Base-by-base conservation (phyloP, 768 basidiomycete genomes). In the Jaapia argillacea region DNA sequence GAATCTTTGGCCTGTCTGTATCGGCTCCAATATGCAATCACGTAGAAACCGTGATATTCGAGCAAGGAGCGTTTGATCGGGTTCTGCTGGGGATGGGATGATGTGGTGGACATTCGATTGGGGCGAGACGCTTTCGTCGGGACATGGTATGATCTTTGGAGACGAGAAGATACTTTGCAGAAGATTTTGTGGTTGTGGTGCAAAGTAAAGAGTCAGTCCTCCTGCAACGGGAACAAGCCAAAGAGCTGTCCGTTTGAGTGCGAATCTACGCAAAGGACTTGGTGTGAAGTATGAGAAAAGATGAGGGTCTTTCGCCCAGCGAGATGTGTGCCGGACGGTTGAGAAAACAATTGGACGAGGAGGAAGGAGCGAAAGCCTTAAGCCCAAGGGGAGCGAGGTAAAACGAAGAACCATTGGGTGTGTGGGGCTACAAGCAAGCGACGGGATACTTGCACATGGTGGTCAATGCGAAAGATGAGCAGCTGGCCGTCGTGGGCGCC, bases 1-100 rank as follows among this genome's bases (percentile, higher is more conserved):
- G 65, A 98, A 97, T 33, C 96, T 76, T 42, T 72, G 67, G 21
- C 81, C 75, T 1, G 90, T 97, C 38, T 85, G 70, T 41, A 98
- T 58, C 12, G 91, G 94, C 56, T 97, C 92, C 74, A 85, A 75
- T 52, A 98, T 62, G 41, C 67, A 70, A 42, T 71, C 65, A 35
- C 68, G 70, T 14, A 92, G 52, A 40, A 85, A 54, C 10, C 56
- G 48, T 6, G 59, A 37, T 40, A 84, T 61, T 36, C 71, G 64
- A 3, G 64, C 54, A 13, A 63, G 45, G 24, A 84, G 57, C 6
- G 74, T 65, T 26, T 61, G 62, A 44, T 75, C 67, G 6, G 67
- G 61, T 61, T 89, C 88, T 16, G 77, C 72, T 2, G 86, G 81
- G 1, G 89, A 90, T 43, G 74, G 65, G 36, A 87, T 78, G 45